phyloP scores from a whole-genome alignment of 2,329 filamentous ascomycete species.

The Grosmannia clavigera region DNA sequence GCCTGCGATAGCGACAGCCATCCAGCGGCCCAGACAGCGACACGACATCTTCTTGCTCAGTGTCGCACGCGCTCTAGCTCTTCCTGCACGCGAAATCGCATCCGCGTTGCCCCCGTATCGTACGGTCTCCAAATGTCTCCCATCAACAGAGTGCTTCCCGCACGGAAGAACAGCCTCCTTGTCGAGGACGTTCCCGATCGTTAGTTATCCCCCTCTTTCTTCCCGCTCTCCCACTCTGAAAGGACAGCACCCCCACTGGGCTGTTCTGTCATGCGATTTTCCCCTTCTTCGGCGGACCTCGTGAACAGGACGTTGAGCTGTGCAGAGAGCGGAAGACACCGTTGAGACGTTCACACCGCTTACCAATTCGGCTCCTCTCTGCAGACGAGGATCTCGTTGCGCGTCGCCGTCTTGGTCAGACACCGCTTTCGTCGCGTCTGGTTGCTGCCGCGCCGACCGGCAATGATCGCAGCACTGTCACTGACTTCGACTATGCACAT shows the following conservation, averaged over 20 bases:
- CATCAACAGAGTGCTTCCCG: conserved; percentile 22
- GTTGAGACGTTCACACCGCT: not conserved
- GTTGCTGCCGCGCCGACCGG: conserved; percentile 57
- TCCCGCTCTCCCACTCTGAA: not conserved
- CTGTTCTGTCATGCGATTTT: not conserved
- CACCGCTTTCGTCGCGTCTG: conserved; percentile 74
- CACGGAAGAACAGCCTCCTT: conserved; percentile 41
- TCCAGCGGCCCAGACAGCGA: not conserved
- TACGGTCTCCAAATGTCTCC: conserved; percentile 12
- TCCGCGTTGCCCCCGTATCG: not conserved
- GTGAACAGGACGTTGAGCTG: too few species aligned
- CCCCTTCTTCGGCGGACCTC: not conserved
- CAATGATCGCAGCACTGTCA: conserved; percentile 60
- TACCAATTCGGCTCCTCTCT: not conserved
- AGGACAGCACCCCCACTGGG: not conserved
- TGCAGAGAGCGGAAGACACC: not conserved
- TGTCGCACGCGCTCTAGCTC: not conserved
- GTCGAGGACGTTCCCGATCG: conserved; percentile 38
- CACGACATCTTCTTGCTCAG: not conserved
- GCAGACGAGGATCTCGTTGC: conserved; percentile 63
- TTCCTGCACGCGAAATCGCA: not conserved
- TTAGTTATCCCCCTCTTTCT: conserved; percentile 19
- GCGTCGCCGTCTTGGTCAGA: conserved; percentile 83
- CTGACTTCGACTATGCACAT: conserved; percentile 91
- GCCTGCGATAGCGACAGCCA: not conserved